Evolutionary conservation across 495 filamentous ascomycete genomes (phyloP), one percentile per base, ranked within the genome.

Genomic region (Mycothermus thermophilus): DNA sequence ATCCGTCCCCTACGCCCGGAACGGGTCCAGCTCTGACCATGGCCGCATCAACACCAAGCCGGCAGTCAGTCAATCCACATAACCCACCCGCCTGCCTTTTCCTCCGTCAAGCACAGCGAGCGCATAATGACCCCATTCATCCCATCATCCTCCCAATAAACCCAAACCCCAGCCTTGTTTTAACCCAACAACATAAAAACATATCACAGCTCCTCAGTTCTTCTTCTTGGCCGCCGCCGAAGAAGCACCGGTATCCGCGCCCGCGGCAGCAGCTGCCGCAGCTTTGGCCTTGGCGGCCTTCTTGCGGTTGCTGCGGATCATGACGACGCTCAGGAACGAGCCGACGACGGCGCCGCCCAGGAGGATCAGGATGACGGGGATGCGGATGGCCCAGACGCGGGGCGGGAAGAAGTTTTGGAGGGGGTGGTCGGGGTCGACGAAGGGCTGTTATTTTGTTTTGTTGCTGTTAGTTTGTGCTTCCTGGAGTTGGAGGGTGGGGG

Each of bases 271-370:
- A 1, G 32, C 32, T 19, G 75, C 78, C 27, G 67, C 69, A 25
- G 76, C 75, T 62, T 81, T 82, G 33, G 83, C 83, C 71, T 94
- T 95, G 35, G 83, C 79, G 2, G 85, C 83, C 71, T 92, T 93
- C 75, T 94, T 94, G 57, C 81, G 68, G 69, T 93, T 95, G 68
- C 86, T 94, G 55, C 85, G 76, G 63, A 99, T 95, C 90, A 99
- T 99, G 47, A 96, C 88, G 48, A 95, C 78, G 47, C 81, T 78
- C 48, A 99, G 69, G 65, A 99, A 96, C 35, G 82, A 90, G 25
- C 92, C 92, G 23, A 99, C 88, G 46, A 99, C 86, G 25, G 90
- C 86, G 17, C 74, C 85, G 27, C 82, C 90, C 41, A 96, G 68
- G 12, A 99, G 75, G 34, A 93, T 78, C 32, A 96, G 77, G 54